Percentiles rank a stretch among this genome's conserved stretches.
These are phyloP conservation scores for Glomus cerebriforme DNA, from an alignment of 192 early-diverging fungal species.

Conservation along the genomic window DNA sequence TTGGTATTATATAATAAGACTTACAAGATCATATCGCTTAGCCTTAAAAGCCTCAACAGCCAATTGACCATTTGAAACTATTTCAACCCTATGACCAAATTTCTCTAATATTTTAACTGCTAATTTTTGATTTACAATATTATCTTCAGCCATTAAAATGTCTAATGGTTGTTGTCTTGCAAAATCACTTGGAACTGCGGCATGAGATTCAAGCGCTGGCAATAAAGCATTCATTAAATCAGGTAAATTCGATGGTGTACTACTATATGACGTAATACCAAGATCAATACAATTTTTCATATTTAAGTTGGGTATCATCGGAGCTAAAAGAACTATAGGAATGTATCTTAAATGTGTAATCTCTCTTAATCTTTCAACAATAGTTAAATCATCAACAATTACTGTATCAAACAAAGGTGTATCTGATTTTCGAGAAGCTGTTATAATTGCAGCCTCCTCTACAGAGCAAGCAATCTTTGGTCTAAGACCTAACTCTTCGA, in stretches of 20 bases:
- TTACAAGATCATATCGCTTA: slow-evolving; percentile 55
- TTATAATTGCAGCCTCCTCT: slow-evolving; percentile 50
- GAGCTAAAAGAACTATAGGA: slow-evolving; percentile 72
- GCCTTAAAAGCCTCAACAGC: slow-evolving; percentile 72
- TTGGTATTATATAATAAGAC: slow-evolving; percentile 11
- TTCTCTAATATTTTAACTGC: slow-evolving; percentile 74
- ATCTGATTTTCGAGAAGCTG: slow-evolving; percentile 33
- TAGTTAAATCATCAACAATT: slow-evolving; percentile 64
- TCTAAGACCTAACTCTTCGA: slow-evolving; percentile 54
- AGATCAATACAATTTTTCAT: slow-evolving; percentile 71
- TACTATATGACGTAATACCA: slow-evolving; percentile 71
- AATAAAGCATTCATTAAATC: slow-evolving; percentile 70
- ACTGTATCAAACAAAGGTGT: slow-evolving; percentile 62
- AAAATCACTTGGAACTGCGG: slow-evolving; percentile 62
- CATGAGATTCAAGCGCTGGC: slow-evolving; percentile 70
- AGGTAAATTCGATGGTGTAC: slow-evolving; percentile 60
- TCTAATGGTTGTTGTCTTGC: slow-evolving; percentile 65
- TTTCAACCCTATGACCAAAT: slow-evolving; percentile 74
- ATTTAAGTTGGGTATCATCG: slow-evolving; percentile 55
- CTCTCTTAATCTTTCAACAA: slow-evolving; percentile 64
- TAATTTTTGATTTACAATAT: slow-evolving; percentile 85
- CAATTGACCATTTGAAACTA: slow-evolving; percentile 78
- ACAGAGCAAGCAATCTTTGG: slow-evolving; percentile 45
- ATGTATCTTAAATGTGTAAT: slow-evolving; percentile 64
- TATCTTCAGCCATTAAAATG: slow-evolving; percentile 85